Evolutionary conservation across 176 grass and related monocot species (phyloP).

Genomic region (Eremochloa ophiuroides): DNA sequence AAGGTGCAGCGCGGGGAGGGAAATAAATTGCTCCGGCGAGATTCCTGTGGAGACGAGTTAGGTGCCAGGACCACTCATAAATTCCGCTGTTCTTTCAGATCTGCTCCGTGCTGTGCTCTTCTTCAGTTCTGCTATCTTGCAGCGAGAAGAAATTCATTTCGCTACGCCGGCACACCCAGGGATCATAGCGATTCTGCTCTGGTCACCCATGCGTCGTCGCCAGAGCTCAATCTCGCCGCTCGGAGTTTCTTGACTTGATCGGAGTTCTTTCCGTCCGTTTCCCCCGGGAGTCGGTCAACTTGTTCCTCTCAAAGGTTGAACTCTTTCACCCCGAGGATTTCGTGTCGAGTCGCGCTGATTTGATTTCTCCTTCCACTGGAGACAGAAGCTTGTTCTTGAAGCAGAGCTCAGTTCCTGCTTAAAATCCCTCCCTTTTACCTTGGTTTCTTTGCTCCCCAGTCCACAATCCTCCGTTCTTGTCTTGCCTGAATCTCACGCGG

Average conservation of each 20-base stretch:
- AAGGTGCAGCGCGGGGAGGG: background rate
- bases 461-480: background rate
- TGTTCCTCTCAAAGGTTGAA: background rate
- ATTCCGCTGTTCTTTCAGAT: slow-evolving; percentile 53
- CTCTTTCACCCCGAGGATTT: background rate
- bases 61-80: slow-evolving; percentile 46
- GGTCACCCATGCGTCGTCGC: background rate
- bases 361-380: background rate
- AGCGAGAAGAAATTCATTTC: slow-evolving; percentile 8
- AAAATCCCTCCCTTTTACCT: background rate
- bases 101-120: slow-evolving; percentile 40
- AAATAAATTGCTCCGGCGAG: slow-evolving; percentile 35
- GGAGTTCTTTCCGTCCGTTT: slow-evolving; percentile 14
- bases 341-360: background rate
- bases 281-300: background rate
- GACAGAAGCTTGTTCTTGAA: background rate
- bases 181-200: background rate
- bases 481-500: too few relatives aligned
- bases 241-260: slow-evolving; percentile 7
- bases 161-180: background rate
- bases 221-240: slow-evolving; percentile 9
- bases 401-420: background rate
- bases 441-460: background rate
- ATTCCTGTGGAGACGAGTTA: slow-evolving; percentile 36
- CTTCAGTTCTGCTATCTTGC: background rate